These are phyloP conservation scores for Ophiosphaerella narmari DNA, from an alignment of 2,329 filamentous ascomycete species.

Conservation along the genomic window DNA sequence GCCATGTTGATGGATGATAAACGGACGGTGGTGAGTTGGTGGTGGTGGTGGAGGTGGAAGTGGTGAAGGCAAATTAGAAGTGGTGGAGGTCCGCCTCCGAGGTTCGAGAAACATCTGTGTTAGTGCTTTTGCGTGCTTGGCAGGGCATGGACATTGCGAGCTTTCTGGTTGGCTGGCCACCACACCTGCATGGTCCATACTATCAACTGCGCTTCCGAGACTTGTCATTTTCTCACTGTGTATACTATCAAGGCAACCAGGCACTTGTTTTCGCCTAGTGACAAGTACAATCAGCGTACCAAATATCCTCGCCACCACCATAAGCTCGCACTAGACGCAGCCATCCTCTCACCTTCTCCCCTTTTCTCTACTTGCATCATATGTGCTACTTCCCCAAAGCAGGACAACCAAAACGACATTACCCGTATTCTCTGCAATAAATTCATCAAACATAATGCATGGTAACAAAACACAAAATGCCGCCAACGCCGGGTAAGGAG, in stretches of 20 bases:
- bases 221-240: no score
- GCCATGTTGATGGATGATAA: conserved; percentile 47
- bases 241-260: no score
- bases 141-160: conserved; percentile 6
- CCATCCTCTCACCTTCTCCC: no score
- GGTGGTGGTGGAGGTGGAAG: conserved; percentile 3
- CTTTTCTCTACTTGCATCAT: background rate
- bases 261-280: no score
- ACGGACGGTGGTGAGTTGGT: background rate
- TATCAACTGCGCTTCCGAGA: no score
- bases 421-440: background rate
- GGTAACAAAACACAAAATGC: conserved; percentile 1
- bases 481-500: background rate
- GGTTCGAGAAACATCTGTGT: conserved; percentile 36
- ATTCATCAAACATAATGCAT: conserved; percentile 5
- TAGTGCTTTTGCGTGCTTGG: conserved; percentile 19
- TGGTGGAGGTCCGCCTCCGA: conserved; percentile 17
- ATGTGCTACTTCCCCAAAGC: background rate
- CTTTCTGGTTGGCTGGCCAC: no score
- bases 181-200: no score
- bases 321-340: no score
- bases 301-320: no score
- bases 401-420: background rate
- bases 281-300: no score
- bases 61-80: conserved; percentile 20